Conservation (phyloP, 345 rosid species). For the Eucalyptus polyanthemos region DNA sequence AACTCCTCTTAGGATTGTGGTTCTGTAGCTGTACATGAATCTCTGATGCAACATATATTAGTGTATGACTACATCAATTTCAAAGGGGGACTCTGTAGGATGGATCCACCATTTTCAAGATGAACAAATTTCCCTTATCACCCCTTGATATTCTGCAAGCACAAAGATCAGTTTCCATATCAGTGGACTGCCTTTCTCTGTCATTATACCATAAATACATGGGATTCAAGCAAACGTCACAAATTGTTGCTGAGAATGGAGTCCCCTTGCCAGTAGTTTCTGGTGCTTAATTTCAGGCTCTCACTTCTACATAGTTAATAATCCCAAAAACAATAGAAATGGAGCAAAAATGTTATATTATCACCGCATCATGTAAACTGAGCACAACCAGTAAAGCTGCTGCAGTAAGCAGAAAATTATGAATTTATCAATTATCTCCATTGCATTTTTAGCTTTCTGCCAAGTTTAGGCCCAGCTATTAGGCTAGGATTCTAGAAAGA, state of each 20-base stretch:
- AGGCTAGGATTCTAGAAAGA: background rate
- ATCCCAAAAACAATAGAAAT: background rate
- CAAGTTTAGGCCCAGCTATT: background rate
- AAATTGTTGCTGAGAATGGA: background rate
- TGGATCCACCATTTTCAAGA: slow-evolving; percentile 89
- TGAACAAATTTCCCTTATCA: slow-evolving; percentile 80
- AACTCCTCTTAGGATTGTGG: background rate
- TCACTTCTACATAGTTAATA: background rate
- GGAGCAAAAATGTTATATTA: background rate
- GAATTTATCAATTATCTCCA: background rate
- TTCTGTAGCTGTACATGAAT: background rate
- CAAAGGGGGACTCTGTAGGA: slow-evolving; percentile 51
- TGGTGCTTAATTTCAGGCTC: background rate
- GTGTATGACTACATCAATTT: background rate
- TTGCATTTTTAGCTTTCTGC: background rate
- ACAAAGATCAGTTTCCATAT: background rate
- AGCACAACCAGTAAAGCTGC: background rate
- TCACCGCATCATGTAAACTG: background rate
- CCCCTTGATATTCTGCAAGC: slow-evolving; percentile 70
- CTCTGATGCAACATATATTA: background rate
- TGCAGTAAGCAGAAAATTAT: background rate
- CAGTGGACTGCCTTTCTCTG: background rate
- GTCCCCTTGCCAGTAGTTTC: background rate
- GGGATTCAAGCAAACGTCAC: background rate
- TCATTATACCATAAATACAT: background rate